phyloP scores from a whole-genome alignment of 2,329 filamentous ascomycete species.

The Colletotrichum orchidophilum region DNA sequence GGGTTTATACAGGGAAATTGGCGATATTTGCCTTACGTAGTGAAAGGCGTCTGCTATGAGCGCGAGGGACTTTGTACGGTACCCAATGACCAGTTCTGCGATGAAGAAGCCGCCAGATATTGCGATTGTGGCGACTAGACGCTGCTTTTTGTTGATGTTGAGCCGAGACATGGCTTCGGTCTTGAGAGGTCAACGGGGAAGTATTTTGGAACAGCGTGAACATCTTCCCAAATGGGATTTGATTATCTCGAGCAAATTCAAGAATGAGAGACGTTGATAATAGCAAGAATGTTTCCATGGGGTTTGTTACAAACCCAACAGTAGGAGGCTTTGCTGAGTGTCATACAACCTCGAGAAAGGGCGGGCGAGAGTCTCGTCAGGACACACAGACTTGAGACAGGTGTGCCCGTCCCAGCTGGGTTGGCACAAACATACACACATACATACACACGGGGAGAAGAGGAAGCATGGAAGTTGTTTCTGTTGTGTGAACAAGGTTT shows the following conservation, averaged over 20 bases:
- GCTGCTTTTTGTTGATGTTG: constrained; percentile 51
- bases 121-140: constrained; percentile 56
- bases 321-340: background rate
- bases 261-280: background rate
- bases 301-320: background rate
- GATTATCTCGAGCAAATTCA: too few species aligned
- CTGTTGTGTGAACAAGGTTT: background rate
- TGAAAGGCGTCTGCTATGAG: constrained; percentile 83
- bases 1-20: background rate
- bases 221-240: too few species aligned
- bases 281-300: too few species aligned
- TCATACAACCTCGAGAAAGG: background rate
- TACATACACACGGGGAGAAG: background rate
- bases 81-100: constrained; percentile 68
- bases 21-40: constrained; percentile 62
- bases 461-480: background rate
- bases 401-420: background rate
- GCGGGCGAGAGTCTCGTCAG: background rate
- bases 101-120: constrained; percentile 63
- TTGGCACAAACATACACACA: background rate
- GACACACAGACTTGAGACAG: background rate
- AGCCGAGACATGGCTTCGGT: constrained; percentile 32
- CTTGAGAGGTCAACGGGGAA: too few species aligned
- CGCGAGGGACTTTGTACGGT: constrained; percentile 76
- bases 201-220: too few species aligned